These are phyloP conservation scores for Solanum chmielewskii DNA, from an alignment of 257 asterid genomes.

Conservation along the genomic window DNA sequence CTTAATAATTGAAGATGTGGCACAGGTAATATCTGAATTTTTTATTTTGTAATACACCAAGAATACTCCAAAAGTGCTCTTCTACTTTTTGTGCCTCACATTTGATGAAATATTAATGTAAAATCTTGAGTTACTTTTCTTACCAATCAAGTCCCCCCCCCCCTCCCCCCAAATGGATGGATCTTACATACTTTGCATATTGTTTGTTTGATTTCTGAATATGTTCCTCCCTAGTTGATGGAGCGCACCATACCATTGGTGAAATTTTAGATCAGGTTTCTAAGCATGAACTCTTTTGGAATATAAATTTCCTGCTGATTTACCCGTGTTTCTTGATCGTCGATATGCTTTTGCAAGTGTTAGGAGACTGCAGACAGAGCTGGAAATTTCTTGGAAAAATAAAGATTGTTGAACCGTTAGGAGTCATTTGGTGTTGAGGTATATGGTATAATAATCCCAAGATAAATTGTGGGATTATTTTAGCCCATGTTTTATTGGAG, in stretches of 20 bases:
- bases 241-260: background rate
- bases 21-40: slow-evolving; percentile 33
- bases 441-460: background rate
- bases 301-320: background rate
- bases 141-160: background rate
- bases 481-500: background rate
- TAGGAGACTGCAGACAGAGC: background rate
- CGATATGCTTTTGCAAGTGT: background rate
- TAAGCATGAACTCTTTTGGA: background rate
- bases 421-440: background rate
- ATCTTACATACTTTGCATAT: background rate
- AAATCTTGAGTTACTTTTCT: background rate
- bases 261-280: background rate
- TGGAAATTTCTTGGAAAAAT: background rate
- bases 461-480: background rate
- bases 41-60: background rate
- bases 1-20: slow-evolving; percentile 79
- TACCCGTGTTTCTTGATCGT: background rate
- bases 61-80: background rate
- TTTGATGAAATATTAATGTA: background rate
- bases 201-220: background rate
- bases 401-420: background rate
- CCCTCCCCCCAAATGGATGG: background rate
- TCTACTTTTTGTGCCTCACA: background rate
- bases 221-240: background rate